phyloP scores from a whole-genome alignment of 75 land plant species.

The Cunninghamia lanceolata region DNA sequence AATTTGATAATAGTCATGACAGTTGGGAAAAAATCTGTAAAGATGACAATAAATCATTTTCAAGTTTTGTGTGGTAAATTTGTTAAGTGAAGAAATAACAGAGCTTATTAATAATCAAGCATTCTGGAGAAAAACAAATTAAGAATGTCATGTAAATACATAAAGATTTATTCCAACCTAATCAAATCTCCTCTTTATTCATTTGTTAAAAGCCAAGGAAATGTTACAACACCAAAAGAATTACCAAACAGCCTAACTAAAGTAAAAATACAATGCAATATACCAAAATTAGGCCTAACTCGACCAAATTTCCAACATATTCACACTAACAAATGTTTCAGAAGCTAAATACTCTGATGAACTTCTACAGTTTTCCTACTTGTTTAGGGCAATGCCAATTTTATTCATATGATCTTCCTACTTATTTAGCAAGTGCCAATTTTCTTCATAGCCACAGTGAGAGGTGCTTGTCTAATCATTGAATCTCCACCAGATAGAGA shows the following conservation, averaged over 20 bases:
- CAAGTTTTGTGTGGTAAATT: not conserved
- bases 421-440: not conserved
- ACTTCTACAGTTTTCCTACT: not conserved
- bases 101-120: not conserved
- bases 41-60: not conserved
- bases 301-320: not conserved
- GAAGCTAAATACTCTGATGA: not conserved
- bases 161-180: not conserved
- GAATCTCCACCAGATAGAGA: not conserved
- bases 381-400: not conserved
- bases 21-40: slow-evolving; percentile 2
- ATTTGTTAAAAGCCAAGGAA: not conserved
- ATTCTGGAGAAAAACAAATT: not conserved
- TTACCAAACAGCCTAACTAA: not conserved
- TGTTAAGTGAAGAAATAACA: not conserved
- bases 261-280: not conserved
- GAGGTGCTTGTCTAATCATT: not conserved
- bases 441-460: not conserved
- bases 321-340: not conserved
- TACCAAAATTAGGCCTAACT: not conserved
- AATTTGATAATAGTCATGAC: not conserved
- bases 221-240: not conserved
- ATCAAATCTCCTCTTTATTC: not conserved
- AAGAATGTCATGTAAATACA: not conserved
- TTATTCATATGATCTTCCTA: not conserved